Evolutionary conservation across 129 eudicot genomes (phyloP).

Genomic region (Oenanthe sinensis): DNA sequence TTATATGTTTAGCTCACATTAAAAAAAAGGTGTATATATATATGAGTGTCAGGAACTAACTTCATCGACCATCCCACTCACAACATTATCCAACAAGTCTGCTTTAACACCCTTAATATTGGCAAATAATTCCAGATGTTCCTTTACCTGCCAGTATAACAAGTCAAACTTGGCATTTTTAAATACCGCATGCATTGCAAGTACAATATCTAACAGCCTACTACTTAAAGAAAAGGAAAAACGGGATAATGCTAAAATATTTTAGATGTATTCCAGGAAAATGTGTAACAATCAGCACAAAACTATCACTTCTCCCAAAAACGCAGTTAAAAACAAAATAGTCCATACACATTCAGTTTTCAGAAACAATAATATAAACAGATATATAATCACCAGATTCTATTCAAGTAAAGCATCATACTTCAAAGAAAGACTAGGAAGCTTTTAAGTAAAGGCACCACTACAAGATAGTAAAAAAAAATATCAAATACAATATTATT

Average conservation of each 20-base stretch:
- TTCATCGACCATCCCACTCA: slow-evolving; percentile 88
- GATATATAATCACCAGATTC: not conserved
- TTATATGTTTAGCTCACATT: not conserved
- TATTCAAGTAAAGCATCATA: not conserved
- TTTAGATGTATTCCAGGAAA: not conserved
- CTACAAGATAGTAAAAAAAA: not conserved
- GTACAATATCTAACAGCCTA: not conserved
- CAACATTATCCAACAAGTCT: slow-evolving; percentile 54
- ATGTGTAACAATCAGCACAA: not conserved
- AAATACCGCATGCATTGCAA: not conserved
- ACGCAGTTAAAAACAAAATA: not conserved
- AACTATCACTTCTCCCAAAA: not conserved
- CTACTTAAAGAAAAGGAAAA: not conserved
- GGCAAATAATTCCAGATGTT: slow-evolving; percentile 94
- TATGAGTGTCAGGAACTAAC: slow-evolving; percentile 43
- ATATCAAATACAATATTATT: not conserved
- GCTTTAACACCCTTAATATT: slow-evolving; percentile 76
- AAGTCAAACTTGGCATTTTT: slow-evolving; percentile 11
- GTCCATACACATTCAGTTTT: not conserved
- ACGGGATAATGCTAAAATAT: not conserved
- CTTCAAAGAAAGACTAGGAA: not conserved
- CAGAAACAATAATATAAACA: not conserved
- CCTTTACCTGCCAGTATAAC: slow-evolving; percentile 66
- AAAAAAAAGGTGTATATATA: not conserved
- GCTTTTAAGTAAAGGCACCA: not conserved